Conservation (phyloP, 768 basidiomycete species). For the Auricularia heimuer region DNA sequence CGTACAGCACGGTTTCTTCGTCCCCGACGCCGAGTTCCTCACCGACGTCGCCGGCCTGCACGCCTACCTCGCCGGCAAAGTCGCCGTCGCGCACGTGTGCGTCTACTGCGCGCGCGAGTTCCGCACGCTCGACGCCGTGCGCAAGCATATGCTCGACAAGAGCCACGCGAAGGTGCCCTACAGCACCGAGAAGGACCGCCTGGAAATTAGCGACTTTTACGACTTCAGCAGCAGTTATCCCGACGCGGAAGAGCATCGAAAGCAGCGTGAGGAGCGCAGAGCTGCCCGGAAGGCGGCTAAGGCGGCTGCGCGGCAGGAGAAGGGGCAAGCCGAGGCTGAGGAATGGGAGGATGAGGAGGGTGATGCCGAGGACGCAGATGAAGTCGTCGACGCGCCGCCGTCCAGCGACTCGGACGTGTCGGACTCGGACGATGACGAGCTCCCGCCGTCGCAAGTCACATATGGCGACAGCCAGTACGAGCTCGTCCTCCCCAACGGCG, state of each 20-base stretch:
- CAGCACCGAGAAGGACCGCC: constrained; percentile 64
- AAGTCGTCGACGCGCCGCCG: constrained; percentile 28
- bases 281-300: constrained; percentile 2
- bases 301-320: constrained; percentile 2
- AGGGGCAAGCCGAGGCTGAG: constrained; percentile 26
- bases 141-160: constrained; percentile 95
- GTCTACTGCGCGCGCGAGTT: constrained; percentile 85
- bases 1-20: constrained; percentile 79
- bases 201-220: constrained; percentile 89
- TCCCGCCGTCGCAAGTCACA: constrained; percentile 47
- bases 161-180: constrained; percentile 94
- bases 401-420: constrained; percentile 11
- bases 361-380: constrained; percentile 26
- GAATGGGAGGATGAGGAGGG: constrained; percentile 19
- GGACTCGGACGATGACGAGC: constrained; percentile 28
- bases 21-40: constrained; percentile 89
- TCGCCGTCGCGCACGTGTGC: constrained; percentile 88
- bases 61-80: constrained; percentile 82
- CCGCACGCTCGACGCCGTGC: constrained; percentile 72
- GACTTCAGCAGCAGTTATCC: constrained; percentile 83
- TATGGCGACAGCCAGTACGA: constrained; percentile 78
- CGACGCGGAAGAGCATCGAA: constrained; percentile 25
- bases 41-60: constrained; percentile 76
- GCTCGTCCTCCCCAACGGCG: constrained; percentile 87
- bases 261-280: constrained; percentile 11